Percentiles rank a stretch among this genome's conserved stretches.
Evolutionary conservation across 306 rosid species (phyloP).

Genomic region (Glycyrrhiza uralensis): DNA sequence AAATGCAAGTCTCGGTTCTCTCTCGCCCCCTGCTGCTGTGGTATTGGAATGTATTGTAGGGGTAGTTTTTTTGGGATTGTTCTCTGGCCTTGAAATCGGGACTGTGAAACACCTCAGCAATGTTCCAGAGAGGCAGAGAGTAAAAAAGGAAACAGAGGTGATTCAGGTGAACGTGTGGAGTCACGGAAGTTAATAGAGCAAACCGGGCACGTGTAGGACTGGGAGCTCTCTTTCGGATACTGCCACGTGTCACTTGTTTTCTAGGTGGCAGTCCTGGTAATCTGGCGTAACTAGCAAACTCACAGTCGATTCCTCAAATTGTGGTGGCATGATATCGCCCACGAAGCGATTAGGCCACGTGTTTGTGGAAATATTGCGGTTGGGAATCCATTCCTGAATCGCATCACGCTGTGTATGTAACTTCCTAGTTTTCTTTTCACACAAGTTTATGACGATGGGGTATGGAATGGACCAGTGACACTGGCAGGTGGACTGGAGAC

Average conservation of each 20-base stretch:
- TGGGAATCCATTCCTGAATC: conserved; percentile 17
- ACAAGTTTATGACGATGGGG: background rate
- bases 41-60: no score
- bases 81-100: background rate
- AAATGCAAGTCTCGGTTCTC: background rate
- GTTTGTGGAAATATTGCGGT: background rate
- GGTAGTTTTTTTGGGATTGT: no score
- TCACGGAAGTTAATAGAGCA: conserved; percentile 1
- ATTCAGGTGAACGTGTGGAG: conserved; percentile 29
- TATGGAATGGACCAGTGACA: no score
- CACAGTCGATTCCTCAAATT: background rate
- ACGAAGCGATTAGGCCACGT: background rate
- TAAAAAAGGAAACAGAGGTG: background rate
- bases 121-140: background rate
- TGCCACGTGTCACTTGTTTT: conserved; percentile 26
- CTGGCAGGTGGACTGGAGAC: no score
- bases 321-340: background rate
- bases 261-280: conserved; percentile 15
- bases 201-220: background rate
- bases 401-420: no score
- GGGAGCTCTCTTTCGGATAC: background rate
- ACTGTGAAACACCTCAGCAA: background rate
- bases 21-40: no score
- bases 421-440: background rate
- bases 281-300: background rate